These are phyloP conservation scores for Tagetes erecta DNA, from an alignment of 129 eudicot genomes.

Conservation along the genomic window DNA sequence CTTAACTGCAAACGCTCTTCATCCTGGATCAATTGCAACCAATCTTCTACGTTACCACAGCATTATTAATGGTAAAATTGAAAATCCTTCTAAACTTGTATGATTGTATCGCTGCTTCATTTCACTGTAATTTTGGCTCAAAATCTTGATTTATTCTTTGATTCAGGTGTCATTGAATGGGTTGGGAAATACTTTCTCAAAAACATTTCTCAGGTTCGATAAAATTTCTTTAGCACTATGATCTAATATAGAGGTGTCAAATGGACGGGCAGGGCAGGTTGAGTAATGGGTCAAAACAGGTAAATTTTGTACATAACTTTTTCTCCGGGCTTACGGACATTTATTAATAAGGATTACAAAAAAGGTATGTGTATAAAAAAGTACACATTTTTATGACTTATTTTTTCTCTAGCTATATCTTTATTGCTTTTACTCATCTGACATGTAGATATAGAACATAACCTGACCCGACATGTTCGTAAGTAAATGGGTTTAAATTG, in stretches of 20 bases:
- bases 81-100: slow-evolving; percentile 1
- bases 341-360: not conserved
- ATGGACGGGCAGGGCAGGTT: not conserved
- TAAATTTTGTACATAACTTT: not conserved
- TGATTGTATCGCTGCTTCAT: slow-evolving; percentile 2
- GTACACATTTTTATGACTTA: not conserved
- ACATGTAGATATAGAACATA: not conserved
- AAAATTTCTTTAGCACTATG: not conserved
- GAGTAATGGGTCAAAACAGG: not conserved
- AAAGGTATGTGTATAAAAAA: not conserved
- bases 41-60: slow-evolving; percentile 67
- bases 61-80: slow-evolving; percentile 51
- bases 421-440: not conserved
- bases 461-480: not conserved
- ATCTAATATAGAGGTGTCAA: not conserved
- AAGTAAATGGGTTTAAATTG: too few species aligned
- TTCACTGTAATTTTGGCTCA: not conserved
- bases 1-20: slow-evolving; percentile 61
- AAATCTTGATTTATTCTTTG: slow-evolving; percentile 19
- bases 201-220: slow-evolving; percentile 67
- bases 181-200: slow-evolving; percentile 60
- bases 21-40: slow-evolving; percentile 70
- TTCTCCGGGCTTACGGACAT: not conserved
- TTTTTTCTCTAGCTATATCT: not conserved
- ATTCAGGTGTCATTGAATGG: slow-evolving; percentile 54